These are phyloP conservation scores for Trifolium fragiferum DNA, from an alignment of 306 rosid genomes.

Conservation along the genomic window DNA sequence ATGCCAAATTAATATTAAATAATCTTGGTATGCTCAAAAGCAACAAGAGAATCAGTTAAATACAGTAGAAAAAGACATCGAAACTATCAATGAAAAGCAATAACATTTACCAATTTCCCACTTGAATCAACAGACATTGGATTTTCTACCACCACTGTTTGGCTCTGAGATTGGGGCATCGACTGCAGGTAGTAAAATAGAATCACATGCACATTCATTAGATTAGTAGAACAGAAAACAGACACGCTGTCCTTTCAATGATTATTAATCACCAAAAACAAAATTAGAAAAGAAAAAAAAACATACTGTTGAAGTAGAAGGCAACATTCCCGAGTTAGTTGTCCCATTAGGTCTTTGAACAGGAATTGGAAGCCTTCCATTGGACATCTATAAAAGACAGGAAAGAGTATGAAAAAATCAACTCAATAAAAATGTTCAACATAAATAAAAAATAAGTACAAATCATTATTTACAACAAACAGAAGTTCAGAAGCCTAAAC, in stretches of 20 bases:
- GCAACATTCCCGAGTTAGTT: constrained; percentile 58
- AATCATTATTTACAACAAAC: constrained; percentile 15
- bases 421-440: background rate
- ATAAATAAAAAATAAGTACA: background rate
- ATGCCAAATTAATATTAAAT: constrained; percentile 34
- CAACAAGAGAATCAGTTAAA: constrained; percentile 16
- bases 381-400: constrained; percentile 59
- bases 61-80: background rate
- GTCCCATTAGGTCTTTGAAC: constrained; percentile 78
- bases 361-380: constrained; percentile 79
- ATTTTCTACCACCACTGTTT: constrained; percentile 96
- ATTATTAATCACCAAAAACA: constrained; percentile 12
- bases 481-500: constrained; percentile 12
- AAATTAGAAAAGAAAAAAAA: background rate
- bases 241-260: background rate
- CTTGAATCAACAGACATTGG: constrained; percentile 94
- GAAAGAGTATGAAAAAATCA: background rate
- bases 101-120: constrained; percentile 82
- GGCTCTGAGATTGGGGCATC: constrained; percentile 71
- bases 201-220: constrained; percentile 6
- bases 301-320: constrained; percentile 86
- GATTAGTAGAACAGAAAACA: constrained; percentile 30
- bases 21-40: constrained; percentile 23
- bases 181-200: constrained; percentile 51
- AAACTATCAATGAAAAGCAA: constrained; percentile 10